phyloP scores from a whole-genome alignment of 176 grass and related monocot genomes.

The Rhynchospora pubera region DNA sequence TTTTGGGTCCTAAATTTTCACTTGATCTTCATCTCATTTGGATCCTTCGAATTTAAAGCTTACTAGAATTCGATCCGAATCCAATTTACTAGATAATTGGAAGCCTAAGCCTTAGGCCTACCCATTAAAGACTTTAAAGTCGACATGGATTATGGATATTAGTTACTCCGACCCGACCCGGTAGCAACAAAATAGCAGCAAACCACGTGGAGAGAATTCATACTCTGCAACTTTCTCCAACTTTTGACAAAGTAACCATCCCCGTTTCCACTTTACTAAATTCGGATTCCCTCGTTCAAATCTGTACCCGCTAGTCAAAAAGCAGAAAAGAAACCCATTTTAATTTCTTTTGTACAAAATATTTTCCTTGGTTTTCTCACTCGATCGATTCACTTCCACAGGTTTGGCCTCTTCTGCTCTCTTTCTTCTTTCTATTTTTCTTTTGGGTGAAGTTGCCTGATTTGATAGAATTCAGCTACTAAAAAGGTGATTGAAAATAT shows the following conservation, averaged over 20 bases:
- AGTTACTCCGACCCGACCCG: background rate
- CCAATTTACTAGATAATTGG: too few relatives aligned
- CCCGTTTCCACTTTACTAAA: slow-evolving; percentile 9
- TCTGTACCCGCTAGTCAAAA: background rate
- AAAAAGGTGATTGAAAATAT: background rate
- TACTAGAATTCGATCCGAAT: background rate
- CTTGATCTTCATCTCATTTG: background rate
- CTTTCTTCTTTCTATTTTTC: background rate
- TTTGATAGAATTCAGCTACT: background rate
- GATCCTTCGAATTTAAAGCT: background rate
- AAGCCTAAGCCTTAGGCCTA: too few relatives aligned
- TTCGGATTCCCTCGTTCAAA: background rate
- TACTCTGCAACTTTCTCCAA: background rate
- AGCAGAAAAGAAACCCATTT: background rate
- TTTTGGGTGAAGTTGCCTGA: background rate
- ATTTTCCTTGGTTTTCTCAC: background rate
- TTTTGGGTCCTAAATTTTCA: background rate
- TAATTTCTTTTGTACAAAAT: background rate
- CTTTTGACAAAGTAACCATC: background rate
- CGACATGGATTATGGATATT: too few relatives aligned
- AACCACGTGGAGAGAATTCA: background rate
- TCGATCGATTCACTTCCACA: background rate
- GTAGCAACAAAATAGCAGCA: background rate
- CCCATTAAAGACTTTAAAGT: too few relatives aligned
- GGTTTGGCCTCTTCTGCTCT: background rate